A percentile compares a stretch with the other conserved stretches of the same genome.
Evolutionary conservation across 1,284 basidiomycete species (phyloP).

Genomic region (Lentinula novae-zelandiae): DNA sequence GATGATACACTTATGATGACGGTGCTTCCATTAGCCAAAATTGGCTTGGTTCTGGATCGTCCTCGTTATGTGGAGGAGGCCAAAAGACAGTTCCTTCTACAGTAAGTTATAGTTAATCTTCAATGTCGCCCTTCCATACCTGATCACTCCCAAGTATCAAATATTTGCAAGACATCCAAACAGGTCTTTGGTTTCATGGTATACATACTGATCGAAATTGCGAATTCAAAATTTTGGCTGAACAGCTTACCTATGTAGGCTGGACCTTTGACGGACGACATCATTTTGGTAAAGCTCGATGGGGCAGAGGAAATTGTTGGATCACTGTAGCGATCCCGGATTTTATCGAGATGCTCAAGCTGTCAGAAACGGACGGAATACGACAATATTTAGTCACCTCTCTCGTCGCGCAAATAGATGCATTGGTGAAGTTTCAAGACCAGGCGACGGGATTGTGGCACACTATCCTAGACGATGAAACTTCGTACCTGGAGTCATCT

Average conservation of each 20-base stretch:
- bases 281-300: slow-evolving; percentile 52
- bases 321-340: slow-evolving; percentile 61
- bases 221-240: neutral
- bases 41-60: slow-evolving; percentile 53
- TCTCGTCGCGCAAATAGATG: slow-evolving; percentile 51
- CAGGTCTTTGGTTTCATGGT: slow-evolving; percentile 55
- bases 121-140: slow-evolving; percentile 7
- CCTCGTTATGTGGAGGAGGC: slow-evolving; percentile 59
- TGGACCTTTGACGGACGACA: slow-evolving; percentile 51
- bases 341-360: slow-evolving; percentile 51
- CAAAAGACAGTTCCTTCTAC: slow-evolving; percentile 54
- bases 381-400: slow-evolving; percentile 44
- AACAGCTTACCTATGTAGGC: slow-evolving; percentile 22
- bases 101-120: slow-evolving; percentile 28
- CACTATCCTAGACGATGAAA: slow-evolving; percentile 55
- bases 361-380: slow-evolving; percentile 40
- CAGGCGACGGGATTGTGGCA: slow-evolving; percentile 53
- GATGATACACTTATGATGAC: slow-evolving; percentile 70
- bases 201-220: slow-evolving; percentile 18
- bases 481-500: slow-evolving; percentile 56
- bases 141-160: slow-evolving; percentile 30
- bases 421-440: slow-evolving; percentile 49
- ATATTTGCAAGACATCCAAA: slow-evolving; percentile 46
- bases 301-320: slow-evolving; percentile 69
- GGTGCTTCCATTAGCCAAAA: slow-evolving; percentile 58